Percentiles rank a stretch among this genome's conserved stretches.
phyloP scores from a whole-genome alignment of 2,329 filamentous ascomycete species.

The Sporothrix variecibatus region DNA sequence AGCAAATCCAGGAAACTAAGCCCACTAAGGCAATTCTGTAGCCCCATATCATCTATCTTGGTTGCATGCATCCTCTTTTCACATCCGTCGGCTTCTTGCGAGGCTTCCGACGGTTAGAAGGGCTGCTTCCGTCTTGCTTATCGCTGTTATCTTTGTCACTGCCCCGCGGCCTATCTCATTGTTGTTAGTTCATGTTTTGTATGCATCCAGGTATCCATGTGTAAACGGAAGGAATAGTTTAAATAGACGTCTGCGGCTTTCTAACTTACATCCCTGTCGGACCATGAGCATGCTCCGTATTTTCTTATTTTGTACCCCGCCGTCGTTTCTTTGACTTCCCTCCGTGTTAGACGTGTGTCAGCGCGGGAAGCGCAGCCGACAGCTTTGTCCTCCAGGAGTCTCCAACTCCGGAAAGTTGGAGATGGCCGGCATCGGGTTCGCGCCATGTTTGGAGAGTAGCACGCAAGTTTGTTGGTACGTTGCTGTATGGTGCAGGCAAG shows the following conservation, averaged over 20 bases:
- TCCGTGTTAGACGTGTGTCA: neutral
- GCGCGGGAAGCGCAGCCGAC: neutral
- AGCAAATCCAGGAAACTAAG: neutral
- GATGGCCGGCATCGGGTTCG: conserved; percentile 5
- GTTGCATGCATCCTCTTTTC: neutral
- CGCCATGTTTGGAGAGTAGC: neutral
- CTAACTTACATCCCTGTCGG: neutral
- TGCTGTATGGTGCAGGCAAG: neutral
- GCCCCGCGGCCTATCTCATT: neutral
- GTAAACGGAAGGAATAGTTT: neutral
- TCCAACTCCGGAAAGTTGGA: neutral
- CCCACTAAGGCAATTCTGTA: neutral
- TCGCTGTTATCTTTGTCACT: neutral
- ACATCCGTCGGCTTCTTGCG: neutral
- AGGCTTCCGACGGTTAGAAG: neutral
- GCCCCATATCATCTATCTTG: neutral
- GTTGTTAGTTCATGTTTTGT: neutral
- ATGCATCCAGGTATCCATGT: no score
- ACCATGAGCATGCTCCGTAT: neutral
- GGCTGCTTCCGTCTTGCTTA: neutral
- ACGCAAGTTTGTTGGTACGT: neutral
- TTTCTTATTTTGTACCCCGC: neutral
- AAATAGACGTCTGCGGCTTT: neutral
- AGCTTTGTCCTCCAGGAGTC: neutral
- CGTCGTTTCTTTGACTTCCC: neutral